Conservation (phyloP, 495 filamentous ascomycete genomes). For the Cryomyces minteri region DNA sequence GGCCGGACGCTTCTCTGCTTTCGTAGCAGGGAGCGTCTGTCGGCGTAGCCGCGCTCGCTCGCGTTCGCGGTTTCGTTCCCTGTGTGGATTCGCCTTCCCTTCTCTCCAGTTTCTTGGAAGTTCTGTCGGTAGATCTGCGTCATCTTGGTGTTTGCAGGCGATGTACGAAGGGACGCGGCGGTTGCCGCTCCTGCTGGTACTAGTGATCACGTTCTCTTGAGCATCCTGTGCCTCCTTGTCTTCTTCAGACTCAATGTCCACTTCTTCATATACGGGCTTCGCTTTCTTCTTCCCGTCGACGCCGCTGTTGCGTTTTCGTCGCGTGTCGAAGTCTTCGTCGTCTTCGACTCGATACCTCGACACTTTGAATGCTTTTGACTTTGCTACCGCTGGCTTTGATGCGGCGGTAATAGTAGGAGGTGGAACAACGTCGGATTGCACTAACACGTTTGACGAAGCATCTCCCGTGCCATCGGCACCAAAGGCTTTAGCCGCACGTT, state of each 20-base stretch:
- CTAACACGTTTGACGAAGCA: constrained; percentile 5
- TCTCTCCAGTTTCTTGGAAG: constrained; percentile 13
- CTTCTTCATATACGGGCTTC: constrained; percentile 10
- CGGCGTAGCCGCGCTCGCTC: constrained; percentile 6
- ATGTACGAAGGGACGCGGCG: constrained; percentile 11
- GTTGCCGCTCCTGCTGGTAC: neutral
- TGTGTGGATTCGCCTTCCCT: neutral
- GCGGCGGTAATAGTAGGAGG: neutral
- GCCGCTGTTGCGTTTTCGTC: neutral
- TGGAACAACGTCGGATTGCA: constrained; percentile 13
- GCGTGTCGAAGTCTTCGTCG: constrained; percentile 10
- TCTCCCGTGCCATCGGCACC: constrained; percentile 1
- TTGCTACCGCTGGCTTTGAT: neutral
- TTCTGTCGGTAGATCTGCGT: constrained; percentile 11
- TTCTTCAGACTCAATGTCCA: constrained; percentile 12
- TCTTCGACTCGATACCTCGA: constrained; percentile 13
- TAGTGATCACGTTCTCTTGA: neutral
- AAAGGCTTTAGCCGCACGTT: neutral
- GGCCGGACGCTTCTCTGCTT: neutral
- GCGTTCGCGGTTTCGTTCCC: constrained; percentile 2
- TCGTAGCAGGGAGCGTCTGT: neutral
- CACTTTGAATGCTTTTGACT: constrained; percentile 2
- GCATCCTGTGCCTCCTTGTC: constrained; percentile 5
- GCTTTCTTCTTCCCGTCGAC: neutral
- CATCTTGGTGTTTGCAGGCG: constrained; percentile 10